A percentile compares a stretch with the other conserved stretches of the same genome.
Conservation (phyloP, 208 protist species). For the Leishmania amazonensis region DNA sequence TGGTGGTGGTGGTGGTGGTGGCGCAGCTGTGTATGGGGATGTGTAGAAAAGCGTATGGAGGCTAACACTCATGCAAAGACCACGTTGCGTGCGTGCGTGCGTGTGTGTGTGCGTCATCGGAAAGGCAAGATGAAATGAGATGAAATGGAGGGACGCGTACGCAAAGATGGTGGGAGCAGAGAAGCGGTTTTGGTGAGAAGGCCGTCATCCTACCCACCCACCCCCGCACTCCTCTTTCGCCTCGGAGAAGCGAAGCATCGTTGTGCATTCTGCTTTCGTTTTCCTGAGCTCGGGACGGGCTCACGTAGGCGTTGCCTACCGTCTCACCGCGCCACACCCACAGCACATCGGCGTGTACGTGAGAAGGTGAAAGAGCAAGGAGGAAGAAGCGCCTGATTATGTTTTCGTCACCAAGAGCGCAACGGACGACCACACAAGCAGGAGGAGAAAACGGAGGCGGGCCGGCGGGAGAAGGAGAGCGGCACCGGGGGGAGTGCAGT, state of each 20-base stretch:
- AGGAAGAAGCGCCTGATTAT: neutral
- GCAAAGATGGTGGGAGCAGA: neutral
- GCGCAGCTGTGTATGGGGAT: neutral
- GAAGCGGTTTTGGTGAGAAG: neutral
- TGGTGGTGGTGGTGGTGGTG: no score
- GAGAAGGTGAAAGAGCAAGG: neutral
- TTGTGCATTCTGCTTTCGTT: neutral
- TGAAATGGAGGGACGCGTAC: neutral
- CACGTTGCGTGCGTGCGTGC: neutral
- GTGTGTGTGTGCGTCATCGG: conserved; percentile 8
- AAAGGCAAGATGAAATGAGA: neutral
- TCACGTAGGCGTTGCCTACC: neutral
- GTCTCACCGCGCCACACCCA: neutral
- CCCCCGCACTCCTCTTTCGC: neutral
- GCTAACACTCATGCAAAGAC: neutral
- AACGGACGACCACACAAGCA: neutral
- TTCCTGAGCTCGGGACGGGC: neutral
- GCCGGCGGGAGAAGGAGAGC: neutral
- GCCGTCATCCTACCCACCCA: neutral
- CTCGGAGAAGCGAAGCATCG: neutral
- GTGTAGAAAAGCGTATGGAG: neutral
- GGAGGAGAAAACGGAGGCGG: neutral
- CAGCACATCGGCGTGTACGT: neutral
- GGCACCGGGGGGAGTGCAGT: neutral
- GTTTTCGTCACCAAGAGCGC: neutral